Evolutionary conservation across 805 yeast species (phyloP), one percentile per base, ranked within the genome.

Genomic region (Spathaspora gorwiae): DNA sequence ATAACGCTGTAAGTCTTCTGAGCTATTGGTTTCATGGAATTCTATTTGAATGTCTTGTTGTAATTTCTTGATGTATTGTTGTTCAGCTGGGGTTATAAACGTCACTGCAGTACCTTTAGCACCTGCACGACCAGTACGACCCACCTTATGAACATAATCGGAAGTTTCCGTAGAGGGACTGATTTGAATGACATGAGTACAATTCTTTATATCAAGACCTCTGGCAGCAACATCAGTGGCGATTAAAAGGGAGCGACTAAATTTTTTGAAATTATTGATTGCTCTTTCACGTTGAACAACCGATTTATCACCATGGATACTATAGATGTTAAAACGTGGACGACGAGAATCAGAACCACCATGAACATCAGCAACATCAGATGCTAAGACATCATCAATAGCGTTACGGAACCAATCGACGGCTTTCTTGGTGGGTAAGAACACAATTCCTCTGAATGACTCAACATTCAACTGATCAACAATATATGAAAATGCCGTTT

Each of bases 81-180:
- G 53, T 62, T 90, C 96, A 40, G 68, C 64, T 50, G 73, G 63
- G 29, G 84, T 70, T 40, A 81, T 56, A 59, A 80, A 82, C 47
- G 86, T 62, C 12, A 79, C 64, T 5, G 96, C 87, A 40, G 75
- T 72, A 50, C 98, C 98, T 24, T 73, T 69, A 47, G 77, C 76
- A 46, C 96, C 97, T 45, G 90, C 95, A 68, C 98, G 81, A 37
- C 95, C 98, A 12, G 97, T 92, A 75, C 98, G 83, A 48, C 98
- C 98, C 59, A 92, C 84, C 65, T 96, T 84, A 68, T 92, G 98
- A 47, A 90, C 81, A 61, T 90, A 90, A 51, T 85, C 84, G n/a
- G 90, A 79, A 24, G 81, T 66, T 47, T 83, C 87, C 39, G 75
- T 66, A 49, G 94, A 87, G n/a, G 83, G 75, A 53, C 92, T 87